Evolutionary conservation across 805 yeast species (phyloP), one percentile per base, ranked within the genome.

Genomic region (Saccharomycopsis sp.): DNA sequence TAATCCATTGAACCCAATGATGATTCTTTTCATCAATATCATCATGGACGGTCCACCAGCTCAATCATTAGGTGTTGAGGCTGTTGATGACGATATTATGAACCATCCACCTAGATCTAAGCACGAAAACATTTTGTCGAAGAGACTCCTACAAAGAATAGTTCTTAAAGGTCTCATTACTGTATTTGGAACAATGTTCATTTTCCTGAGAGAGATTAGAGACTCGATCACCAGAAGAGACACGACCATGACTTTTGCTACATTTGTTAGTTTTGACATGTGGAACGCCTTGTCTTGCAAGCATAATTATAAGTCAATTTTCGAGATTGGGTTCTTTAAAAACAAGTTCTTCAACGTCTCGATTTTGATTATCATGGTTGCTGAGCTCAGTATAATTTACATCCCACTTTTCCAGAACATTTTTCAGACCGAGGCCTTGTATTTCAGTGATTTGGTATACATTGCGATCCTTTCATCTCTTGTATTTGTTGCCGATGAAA

Each of bases 41-140:
- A 78, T 93, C 59, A 93, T 93, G 99, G 99, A 93, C 74, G 99
- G 99, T 1, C 99, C 99, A 9, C 99, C 99, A 2, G 98, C 98
- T 1, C 99, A 93, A 74, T 88, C 96, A 0, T 76, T 93, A 51
- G 99, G 99, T 60, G 98, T 94, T 35, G 99, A 93, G 73, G 96
- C 97, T 0, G 98, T 93, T 14, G 98, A 93, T 68, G 91, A 87
- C 62, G 96, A 87, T 70, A 97, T 93, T 44, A 92, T 93, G 97
- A 83, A 81, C 63, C 88, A 87, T 69, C 97, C 98, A n/a, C 99
- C 99, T 56, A 84, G 99, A 73, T 80, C 84, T 56, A 84, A 97
- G 69, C 78, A 82, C 58, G 98, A 93, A 62, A 85, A 85, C 67
- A 94, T 94, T 58, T 75, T 94, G 64, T 90, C 97, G 1, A 82